Conservation (phyloP, 257 asterid species). For the Przewalskia tangutica region DNA sequence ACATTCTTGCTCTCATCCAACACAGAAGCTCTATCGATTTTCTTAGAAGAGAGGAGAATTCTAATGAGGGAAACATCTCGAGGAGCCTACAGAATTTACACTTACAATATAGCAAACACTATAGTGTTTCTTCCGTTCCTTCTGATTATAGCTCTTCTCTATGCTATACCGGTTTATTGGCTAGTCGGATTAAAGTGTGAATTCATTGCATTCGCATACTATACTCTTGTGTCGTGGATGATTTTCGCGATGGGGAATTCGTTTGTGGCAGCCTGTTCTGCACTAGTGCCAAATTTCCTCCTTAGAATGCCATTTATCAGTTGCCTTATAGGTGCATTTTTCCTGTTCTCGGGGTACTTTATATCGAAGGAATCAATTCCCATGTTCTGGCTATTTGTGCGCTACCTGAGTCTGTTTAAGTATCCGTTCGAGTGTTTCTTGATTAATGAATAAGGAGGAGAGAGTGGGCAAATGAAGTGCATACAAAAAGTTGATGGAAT, state of each 20-base stretch:
- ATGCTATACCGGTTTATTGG: slow-evolving; percentile 53
- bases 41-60: slow-evolving; percentile 63
- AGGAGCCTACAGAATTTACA: slow-evolving; percentile 65
- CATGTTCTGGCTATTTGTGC: slow-evolving; percentile 53
- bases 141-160: slow-evolving; percentile 42
- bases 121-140: slow-evolving; percentile 68
- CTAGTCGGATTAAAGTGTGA: slow-evolving; percentile 49
- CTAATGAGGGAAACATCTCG: slow-evolving; percentile 57
- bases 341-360: slow-evolving; percentile 78
- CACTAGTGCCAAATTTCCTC: slow-evolving; percentile 51
- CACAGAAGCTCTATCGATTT: slow-evolving; percentile 80
- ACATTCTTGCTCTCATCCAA: slow-evolving; percentile 65
- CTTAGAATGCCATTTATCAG: slow-evolving; percentile 52
- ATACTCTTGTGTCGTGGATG: slow-evolving; percentile 56
- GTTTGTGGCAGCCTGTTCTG: slow-evolving; percentile 56
- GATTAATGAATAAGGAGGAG: slow-evolving; percentile 73
- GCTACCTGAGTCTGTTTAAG: slow-evolving; percentile 60
- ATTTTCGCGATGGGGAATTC: slow-evolving; percentile 53
- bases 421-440: slow-evolving; percentile 71
- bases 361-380: slow-evolving; percentile 52
- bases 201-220: slow-evolving; percentile 34
- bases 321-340: slow-evolving; percentile 52
- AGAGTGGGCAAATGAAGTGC: slow-evolving; percentile 37
- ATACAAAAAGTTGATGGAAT: slow-evolving; percentile 30
- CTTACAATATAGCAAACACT: slow-evolving; percentile 56